A percentile compares a stretch with the other conserved stretches of the same genome.
phyloP scores from a whole-genome alignment of 2,329 filamentous ascomycete genomes.

The Bimuria novae-zelandiae region DNA sequence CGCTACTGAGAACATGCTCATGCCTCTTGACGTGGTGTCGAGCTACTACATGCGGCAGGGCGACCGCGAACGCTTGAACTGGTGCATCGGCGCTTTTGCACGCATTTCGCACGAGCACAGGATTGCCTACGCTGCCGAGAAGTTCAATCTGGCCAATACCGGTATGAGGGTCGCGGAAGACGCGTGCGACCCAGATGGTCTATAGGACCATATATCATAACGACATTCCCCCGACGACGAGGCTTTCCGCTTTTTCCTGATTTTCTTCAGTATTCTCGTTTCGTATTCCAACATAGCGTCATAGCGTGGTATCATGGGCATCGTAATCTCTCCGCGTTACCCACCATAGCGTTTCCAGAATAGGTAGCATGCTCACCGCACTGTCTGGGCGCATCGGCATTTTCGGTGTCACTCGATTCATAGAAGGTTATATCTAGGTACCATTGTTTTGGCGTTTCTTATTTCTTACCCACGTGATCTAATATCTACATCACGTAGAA shows the following conservation, averaged over 20 bases:
- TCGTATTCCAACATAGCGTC: neutral
- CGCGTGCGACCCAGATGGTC: neutral
- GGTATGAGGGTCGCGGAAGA: neutral
- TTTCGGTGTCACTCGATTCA: slow-evolving; percentile 1
- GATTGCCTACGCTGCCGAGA: slow-evolving; percentile 12
- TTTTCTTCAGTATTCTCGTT: neutral
- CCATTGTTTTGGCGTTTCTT: neutral
- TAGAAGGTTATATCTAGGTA: neutral
- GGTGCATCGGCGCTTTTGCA: slow-evolving; percentile 18
- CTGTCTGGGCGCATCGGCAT: neutral
- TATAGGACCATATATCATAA: slow-evolving; percentile 1
- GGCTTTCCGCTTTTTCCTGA: neutral
- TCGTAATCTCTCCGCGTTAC: slow-evolving; percentile 1
- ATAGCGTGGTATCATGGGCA: slow-evolving; percentile 4
- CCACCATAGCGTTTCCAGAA: neutral
- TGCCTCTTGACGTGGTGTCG: slow-evolving; percentile 18
- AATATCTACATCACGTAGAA: no score
- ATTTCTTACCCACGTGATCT: neutral
- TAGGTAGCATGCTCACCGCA: neutral
- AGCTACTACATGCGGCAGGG: slow-evolving; percentile 18
- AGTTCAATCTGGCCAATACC: slow-evolving; percentile 3
- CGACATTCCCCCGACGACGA: neutral
- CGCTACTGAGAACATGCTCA: slow-evolving; percentile 23
- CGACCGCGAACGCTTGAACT: slow-evolving; percentile 19
- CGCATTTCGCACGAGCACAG: slow-evolving; percentile 20